Evolutionary conservation across 2,329 filamentous ascomycete species (phyloP).

Genomic region (Coleophoma cylindrospora): DNA sequence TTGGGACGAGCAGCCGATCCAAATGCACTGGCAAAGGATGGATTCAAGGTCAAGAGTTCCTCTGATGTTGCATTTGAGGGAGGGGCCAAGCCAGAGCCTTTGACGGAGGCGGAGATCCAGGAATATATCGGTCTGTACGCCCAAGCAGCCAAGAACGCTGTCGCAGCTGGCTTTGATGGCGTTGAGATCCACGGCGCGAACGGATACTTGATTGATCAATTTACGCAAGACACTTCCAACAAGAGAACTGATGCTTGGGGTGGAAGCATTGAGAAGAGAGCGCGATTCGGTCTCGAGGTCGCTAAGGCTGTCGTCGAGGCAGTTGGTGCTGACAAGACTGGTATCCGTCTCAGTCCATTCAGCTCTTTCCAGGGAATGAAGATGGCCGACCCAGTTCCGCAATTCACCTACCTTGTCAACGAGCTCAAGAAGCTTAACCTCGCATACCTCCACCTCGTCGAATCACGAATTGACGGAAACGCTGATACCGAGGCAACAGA

Average conservation of each 20-base stretch:
- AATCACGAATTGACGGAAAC: slow-evolving; percentile 31
- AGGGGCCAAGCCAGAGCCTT: slow-evolving; percentile 15
- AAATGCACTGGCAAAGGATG: slow-evolving; percentile 14
- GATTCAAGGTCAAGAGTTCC: slow-evolving; percentile 11
- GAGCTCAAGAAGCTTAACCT: slow-evolving; percentile 46
- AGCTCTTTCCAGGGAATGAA: slow-evolving; percentile 57
- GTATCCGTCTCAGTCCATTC: slow-evolving; percentile 56
- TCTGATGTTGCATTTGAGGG: slow-evolving; percentile 19
- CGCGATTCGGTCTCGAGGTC: slow-evolving; percentile 47
- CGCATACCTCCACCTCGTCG: slow-evolving; percentile 59
- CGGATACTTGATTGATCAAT: slow-evolving; percentile 19
- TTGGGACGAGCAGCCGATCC: slow-evolving; percentile 39
- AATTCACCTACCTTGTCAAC: slow-evolving; percentile 54
- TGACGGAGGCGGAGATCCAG: slow-evolving; percentile 33
- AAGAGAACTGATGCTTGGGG: slow-evolving; percentile 48
- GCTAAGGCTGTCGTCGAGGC: slow-evolving; percentile 42
- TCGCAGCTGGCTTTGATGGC: slow-evolving; percentile 50
- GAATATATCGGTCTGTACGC: slow-evolving; percentile 29
- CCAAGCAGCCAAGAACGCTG: slow-evolving; percentile 35
- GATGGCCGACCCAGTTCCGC: slow-evolving; percentile 56
- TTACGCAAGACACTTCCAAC: slow-evolving; percentile 38
- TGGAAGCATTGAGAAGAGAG: slow-evolving; percentile 43
- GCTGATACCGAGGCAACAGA: slow-evolving; percentile 33
- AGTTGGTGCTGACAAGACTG: slow-evolving; percentile 46
- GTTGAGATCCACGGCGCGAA: slow-evolving; percentile 32